A percentile compares a stretch with the other conserved stretches of the same genome.
Conservation (phyloP, 2,329 filamentous ascomycete genomes). For the Pseudogymnoascus sp. region DNA sequence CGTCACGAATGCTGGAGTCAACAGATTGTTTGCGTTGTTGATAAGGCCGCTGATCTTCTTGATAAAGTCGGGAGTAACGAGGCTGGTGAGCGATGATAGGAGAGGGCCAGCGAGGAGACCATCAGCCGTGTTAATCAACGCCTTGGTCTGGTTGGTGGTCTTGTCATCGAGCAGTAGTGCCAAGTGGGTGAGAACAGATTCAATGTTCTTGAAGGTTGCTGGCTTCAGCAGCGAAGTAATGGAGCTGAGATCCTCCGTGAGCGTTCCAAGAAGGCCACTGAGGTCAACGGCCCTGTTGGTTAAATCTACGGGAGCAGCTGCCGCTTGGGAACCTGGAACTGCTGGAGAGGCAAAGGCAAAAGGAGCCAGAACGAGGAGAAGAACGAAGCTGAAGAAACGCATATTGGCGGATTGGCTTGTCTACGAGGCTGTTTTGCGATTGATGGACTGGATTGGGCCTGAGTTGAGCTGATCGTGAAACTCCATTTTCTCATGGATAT, state of each 20-base stretch:
- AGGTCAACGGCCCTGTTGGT: neutral
- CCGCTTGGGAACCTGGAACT: neutral
- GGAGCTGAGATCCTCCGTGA: neutral
- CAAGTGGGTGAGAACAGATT: neutral
- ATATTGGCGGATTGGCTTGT: slow-evolving; percentile 3
- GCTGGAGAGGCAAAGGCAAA: neutral
- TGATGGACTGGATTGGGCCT: neutral
- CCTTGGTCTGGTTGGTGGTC: slow-evolving; percentile 10
- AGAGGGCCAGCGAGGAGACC: neutral
- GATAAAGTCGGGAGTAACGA: neutral
- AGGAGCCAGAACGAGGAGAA: neutral
- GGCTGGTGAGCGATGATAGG: neutral
- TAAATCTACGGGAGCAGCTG: neutral
- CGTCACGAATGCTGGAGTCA: neutral
- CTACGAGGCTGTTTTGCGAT: neutral
- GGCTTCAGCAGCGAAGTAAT: slow-evolving; percentile 8
- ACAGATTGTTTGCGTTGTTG: slow-evolving; percentile 4
- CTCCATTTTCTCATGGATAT: neutral
- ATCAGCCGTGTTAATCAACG: neutral
- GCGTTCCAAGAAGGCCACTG: neutral
- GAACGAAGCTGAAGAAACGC: neutral
- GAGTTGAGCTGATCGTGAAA: neutral
- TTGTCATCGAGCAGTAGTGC: slow-evolving; percentile 11
- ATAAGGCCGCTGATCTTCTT: neutral
- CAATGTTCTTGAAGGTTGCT: slow-evolving; percentile 8